phyloP scores from a whole-genome alignment of 805 yeast species.

The Myxozyma lipomycoides region DNA sequence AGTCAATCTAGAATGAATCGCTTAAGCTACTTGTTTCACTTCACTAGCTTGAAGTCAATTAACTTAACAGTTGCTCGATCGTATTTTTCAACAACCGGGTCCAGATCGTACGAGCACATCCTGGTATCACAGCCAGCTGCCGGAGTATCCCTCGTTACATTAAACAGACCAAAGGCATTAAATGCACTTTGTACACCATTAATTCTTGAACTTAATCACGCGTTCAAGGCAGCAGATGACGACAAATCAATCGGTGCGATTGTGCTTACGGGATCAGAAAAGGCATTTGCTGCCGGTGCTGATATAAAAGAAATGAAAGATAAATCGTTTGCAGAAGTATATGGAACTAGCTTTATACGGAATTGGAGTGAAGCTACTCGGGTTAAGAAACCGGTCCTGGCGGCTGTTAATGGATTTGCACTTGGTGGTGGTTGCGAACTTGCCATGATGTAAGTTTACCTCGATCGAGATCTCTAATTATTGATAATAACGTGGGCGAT shows the following conservation, averaged over 20 bases:
- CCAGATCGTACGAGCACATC: slow-evolving; percentile 37
- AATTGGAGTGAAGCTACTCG: slow-evolving; percentile 42
- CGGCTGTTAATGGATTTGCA: slow-evolving; percentile 54
- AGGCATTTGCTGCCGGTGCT: slow-evolving; percentile 55
- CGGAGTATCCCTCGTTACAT: slow-evolving; percentile 41
- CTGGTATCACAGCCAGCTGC: slow-evolving; percentile 40
- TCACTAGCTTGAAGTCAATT: background rate
- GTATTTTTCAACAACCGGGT: background rate
- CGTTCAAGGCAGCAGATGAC: slow-evolving; percentile 38
- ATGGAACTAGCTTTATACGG: slow-evolving; percentile 39
- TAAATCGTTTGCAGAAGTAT: slow-evolving; percentile 39
- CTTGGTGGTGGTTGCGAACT: slow-evolving; percentile 57
- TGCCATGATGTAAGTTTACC: slow-evolving; percentile 44
- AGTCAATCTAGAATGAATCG: no score
- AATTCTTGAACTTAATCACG: slow-evolving; percentile 40
- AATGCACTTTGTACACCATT: slow-evolving; percentile 42
- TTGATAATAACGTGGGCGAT: no score
- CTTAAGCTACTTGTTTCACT: no score
- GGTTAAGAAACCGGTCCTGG: slow-evolving; percentile 48
- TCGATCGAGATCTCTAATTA: background rate
- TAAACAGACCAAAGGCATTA: slow-evolving; percentile 47
- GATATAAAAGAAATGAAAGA: slow-evolving; percentile 51
- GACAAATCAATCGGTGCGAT: slow-evolving; percentile 45
- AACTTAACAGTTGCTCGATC: no score
- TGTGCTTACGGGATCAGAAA: slow-evolving; percentile 46